A percentile compares a stretch with the other conserved stretches of the same genome.
These are phyloP conservation scores for Populus ilicifolia DNA, from an alignment of 345 rosid species.

Conservation along the genomic window DNA sequence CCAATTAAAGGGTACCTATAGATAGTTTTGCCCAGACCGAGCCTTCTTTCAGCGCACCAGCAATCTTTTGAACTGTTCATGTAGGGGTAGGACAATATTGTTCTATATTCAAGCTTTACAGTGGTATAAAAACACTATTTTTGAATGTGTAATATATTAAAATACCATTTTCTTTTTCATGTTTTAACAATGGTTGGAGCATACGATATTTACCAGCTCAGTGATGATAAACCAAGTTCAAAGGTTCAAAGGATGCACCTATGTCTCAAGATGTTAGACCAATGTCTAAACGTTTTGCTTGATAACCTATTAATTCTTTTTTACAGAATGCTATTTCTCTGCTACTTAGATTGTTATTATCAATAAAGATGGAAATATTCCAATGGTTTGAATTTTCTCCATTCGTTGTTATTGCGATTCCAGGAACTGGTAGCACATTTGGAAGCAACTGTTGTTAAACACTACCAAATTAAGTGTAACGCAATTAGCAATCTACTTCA, in stretches of 20 bases:
- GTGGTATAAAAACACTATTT: conserved; percentile 37
- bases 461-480: conserved; percentile 34
- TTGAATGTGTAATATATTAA: background rate
- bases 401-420: conserved; percentile 47
- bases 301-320: background rate
- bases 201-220: background rate
- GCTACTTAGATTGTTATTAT: background rate
- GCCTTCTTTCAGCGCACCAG: conserved; percentile 53
- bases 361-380: background rate
- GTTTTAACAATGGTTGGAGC: background rate
- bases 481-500: conserved; percentile 4
- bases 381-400: background rate
- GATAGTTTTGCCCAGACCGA: conserved; percentile 69
- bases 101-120: conserved; percentile 76
- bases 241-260: background rate
- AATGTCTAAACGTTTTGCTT: background rate
- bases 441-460: conserved; percentile 24
- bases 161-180: background rate
- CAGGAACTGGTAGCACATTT: conserved; percentile 36
- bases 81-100: conserved; percentile 70
- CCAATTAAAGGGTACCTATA: conserved; percentile 46
- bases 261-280: background rate
- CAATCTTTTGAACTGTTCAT: conserved; percentile 71
- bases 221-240: background rate
- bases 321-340: background rate